These are phyloP conservation scores for Pyrenochaeta sp. DNA, from an alignment of 2,329 filamentous ascomycete genomes.

Conservation along the genomic window DNA sequence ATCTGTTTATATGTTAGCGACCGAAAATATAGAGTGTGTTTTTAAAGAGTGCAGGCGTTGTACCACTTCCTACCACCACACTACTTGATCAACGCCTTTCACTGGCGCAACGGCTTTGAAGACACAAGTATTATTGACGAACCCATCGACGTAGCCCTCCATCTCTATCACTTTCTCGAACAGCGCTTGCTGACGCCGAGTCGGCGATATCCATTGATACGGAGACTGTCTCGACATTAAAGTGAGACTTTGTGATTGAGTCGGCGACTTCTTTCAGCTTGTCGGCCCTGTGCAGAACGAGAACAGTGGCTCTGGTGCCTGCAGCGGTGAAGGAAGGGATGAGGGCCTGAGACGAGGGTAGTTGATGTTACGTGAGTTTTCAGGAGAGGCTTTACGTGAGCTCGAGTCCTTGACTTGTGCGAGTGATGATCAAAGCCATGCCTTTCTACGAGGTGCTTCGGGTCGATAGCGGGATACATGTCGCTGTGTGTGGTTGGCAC, in stretches of 20 bases:
- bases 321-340: constrained; percentile 49
- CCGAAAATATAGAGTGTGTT: background rate
- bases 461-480: constrained; percentile 53
- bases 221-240: constrained; percentile 39
- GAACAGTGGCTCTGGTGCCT: constrained; percentile 45
- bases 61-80: constrained; percentile 35
- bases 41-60: background rate
- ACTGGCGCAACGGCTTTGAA: constrained; percentile 22
- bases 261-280: constrained; percentile 38
- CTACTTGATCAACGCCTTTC: constrained; percentile 25
- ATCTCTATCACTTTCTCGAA: constrained; percentile 30
- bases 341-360: constrained; percentile 27
- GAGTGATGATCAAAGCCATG: constrained; percentile 53
- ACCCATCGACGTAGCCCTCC: constrained; percentile 32
- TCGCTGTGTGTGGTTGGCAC: constrained; percentile 40
- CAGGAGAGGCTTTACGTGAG: constrained; percentile 15
- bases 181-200: constrained; percentile 26
- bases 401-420: constrained; percentile 52
- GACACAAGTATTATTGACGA: constrained; percentile 31
- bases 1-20: constrained; percentile 30
- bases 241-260: constrained; percentile 39
- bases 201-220: constrained; percentile 42
- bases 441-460: constrained; percentile 46
- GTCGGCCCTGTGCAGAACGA: constrained; percentile 40
- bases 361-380: background rate